phyloP scores from a whole-genome alignment of 108 stramenopile genomes.

The Conticribra guillardii region DNA sequence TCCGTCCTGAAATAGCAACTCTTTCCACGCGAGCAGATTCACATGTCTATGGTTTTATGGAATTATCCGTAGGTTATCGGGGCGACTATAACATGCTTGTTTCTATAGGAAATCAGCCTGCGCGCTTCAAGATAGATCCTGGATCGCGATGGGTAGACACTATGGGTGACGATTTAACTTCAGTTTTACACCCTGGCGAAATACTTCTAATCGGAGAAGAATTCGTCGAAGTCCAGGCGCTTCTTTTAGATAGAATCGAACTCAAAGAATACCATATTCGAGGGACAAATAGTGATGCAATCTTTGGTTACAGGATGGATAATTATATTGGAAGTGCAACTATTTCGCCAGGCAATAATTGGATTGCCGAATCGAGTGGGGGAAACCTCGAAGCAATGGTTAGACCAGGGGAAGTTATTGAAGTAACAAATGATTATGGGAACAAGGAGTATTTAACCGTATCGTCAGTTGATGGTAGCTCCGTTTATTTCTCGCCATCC shows the following conservation, averaged over 20 bases:
- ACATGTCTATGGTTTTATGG: constrained; percentile 41
- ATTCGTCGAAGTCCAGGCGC: constrained; percentile 21
- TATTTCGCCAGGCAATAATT: constrained; percentile 23
- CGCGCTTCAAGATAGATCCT: constrained; percentile 32
- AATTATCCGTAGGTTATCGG: constrained; percentile 54
- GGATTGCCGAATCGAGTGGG: constrained; percentile 30
- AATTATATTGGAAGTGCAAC: constrained; percentile 48
- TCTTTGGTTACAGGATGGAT: constrained; percentile 49
- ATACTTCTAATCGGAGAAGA: constrained; percentile 46
- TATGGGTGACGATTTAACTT: constrained; percentile 36
- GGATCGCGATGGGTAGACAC: constrained; percentile 44
- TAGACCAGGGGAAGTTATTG: constrained; percentile 32
- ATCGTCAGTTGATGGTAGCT: constrained; percentile 16
- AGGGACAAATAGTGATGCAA: constrained; percentile 24
- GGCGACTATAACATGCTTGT: constrained; percentile 41
- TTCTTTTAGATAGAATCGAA: constrained; percentile 31
- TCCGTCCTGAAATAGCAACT: constrained; percentile 43
- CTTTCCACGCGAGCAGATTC: constrained; percentile 34
- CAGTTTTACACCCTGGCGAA: constrained; percentile 40
- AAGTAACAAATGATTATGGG: constrained; percentile 24
- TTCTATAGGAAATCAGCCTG: constrained; percentile 31
- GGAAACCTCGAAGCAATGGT: constrained; percentile 26
- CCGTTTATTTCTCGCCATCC: constrained; percentile 33
- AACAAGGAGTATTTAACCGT: constrained; percentile 31
- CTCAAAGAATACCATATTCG: constrained; percentile 44